Percentiles rank a stretch among this genome's conserved stretches.
Conservation (phyloP, 1,284 basidiomycete genomes). For the Trichosporon sp. region DNA sequence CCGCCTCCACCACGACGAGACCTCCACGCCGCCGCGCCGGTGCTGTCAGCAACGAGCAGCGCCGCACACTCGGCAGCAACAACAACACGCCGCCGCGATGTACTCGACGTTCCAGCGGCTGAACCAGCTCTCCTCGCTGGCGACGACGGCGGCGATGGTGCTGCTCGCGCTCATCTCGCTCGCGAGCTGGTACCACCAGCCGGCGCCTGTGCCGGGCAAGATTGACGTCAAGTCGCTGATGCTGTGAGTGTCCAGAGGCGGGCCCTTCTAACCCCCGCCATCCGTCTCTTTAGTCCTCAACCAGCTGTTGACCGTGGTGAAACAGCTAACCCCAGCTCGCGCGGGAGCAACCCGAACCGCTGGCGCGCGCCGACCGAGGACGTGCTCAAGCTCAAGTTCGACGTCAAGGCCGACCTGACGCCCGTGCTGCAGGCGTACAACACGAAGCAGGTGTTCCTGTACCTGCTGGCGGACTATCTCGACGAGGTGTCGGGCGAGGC, state of each 20-base stretch:
- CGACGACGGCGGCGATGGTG: slow-evolving; percentile 47
- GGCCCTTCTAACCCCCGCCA: background rate
- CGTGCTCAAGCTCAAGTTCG: slow-evolving; percentile 45
- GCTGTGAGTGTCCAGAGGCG: slow-evolving; percentile 31
- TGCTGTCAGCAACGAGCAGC: background rate
- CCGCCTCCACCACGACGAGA: background rate
- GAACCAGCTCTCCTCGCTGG: slow-evolving; percentile 47
- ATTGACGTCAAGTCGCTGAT: slow-evolving; percentile 45
- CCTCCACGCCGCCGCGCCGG: background rate
- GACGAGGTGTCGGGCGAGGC: slow-evolving; percentile 23
- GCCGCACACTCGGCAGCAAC: background rate
- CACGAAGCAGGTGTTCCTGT: slow-evolving; percentile 51
- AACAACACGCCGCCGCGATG: slow-evolving; percentile 27
- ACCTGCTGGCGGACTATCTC: slow-evolving; percentile 45
- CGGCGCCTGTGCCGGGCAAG: slow-evolving; percentile 31
- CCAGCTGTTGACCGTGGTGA: background rate
- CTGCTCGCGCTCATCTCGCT: slow-evolving; percentile 47
- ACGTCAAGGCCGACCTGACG: slow-evolving; percentile 46
- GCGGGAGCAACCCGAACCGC: slow-evolving; percentile 31
- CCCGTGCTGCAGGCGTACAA: slow-evolving; percentile 49
- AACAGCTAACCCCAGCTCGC: slow-evolving; percentile 28
- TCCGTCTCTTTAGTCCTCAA: background rate
- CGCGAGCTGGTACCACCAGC: slow-evolving; percentile 39
- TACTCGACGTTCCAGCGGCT: slow-evolving; percentile 46
- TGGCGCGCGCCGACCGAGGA: slow-evolving; percentile 45